Evolutionary conservation across 345 rosid genomes (phyloP), one percentile per base, ranked within the genome.

Genomic region (Acer negundo): DNA sequence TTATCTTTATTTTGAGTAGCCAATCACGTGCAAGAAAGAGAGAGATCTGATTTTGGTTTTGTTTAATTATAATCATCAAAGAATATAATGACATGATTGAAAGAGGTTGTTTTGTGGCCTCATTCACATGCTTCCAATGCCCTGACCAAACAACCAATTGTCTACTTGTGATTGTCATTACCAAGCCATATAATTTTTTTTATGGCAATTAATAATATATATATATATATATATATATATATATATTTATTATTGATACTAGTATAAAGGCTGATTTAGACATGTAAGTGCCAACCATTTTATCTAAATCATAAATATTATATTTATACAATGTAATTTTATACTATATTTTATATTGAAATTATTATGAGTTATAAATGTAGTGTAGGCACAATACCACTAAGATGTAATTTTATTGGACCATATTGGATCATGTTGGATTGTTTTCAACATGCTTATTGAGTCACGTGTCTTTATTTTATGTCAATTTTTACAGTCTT

Each of bases 101-200:
- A 62, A 62, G 56, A 42, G 58, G 17, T 42, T 46, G n/a, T 12
- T 35, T 51, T 51, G 51, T 53, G 63, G 58, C 15, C 53, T 75
- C 26, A 56, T 1, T 67, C 83, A 76, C 76, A 65, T 80, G 79
- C 49, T 70, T 20, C 64, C 49, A 35, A 20, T 35, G n/a, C 40
- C 73, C 40, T 70, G 35, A 56, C 44, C 49, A 1, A 71, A 71
- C 8, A 28, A 3, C 22, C n/a, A 13, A 17, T 46, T 70, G 63
- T 53, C 63, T 28, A 70, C 62, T 51, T 70, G 62, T 71, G 63
- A 71, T 55, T 35, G 38, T 35, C 38, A 35, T 5, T 4, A 35
- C 38, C 38, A 35, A 35, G 6, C 38, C 38, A 31, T 31, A 31
- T 31, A 28, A 1, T 28, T 28, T 28, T 28, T 1, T 28, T 28